Conservation (phyloP, 768 basidiomycete genomes). For the Hypholoma fasciculare region DNA sequence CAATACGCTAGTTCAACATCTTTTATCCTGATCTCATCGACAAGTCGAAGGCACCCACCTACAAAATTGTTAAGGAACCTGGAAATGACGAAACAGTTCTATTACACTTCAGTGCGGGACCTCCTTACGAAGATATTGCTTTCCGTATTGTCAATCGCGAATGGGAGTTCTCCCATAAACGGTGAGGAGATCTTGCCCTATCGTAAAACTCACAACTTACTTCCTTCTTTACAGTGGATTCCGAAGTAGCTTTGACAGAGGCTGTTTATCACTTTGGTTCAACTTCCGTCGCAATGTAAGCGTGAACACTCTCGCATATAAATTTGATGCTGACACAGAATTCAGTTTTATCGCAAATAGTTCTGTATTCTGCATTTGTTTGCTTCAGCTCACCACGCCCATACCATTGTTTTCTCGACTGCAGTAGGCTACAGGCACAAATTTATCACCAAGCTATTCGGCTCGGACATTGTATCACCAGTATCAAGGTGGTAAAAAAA, state of each 20-base stretch:
- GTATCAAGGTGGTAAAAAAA: no score
- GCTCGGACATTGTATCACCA: not conserved
- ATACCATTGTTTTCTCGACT: not conserved
- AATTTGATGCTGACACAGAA: constrained; percentile 10
- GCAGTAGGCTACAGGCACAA: not conserved
- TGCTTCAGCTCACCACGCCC: no score
- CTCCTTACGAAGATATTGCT: constrained; percentile 98
- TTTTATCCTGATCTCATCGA: constrained; percentile 99
- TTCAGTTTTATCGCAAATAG: constrained; percentile 82
- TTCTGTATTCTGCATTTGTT: not conserved
- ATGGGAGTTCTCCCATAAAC: constrained; percentile 98
- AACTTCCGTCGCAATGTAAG: constrained; percentile 92
- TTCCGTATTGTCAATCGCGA: constrained; percentile 97
- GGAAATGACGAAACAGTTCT: constrained; percentile 96
- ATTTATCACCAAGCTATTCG: not conserved
- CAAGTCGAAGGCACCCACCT: constrained; percentile 95
- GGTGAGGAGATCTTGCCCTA: constrained; percentile 51
- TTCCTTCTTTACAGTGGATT: constrained; percentile 68
- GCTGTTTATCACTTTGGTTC: constrained; percentile 95
- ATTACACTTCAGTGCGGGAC: constrained; percentile 92
- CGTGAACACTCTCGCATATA: constrained; percentile 7
- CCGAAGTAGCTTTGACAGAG: constrained; percentile 94
- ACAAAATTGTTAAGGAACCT: constrained; percentile 91
- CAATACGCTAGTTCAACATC: constrained; percentile 73
- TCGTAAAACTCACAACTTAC: not conserved